phyloP scores from a whole-genome alignment of 768 basidiomycete species.

The Auricularia cornea region DNA sequence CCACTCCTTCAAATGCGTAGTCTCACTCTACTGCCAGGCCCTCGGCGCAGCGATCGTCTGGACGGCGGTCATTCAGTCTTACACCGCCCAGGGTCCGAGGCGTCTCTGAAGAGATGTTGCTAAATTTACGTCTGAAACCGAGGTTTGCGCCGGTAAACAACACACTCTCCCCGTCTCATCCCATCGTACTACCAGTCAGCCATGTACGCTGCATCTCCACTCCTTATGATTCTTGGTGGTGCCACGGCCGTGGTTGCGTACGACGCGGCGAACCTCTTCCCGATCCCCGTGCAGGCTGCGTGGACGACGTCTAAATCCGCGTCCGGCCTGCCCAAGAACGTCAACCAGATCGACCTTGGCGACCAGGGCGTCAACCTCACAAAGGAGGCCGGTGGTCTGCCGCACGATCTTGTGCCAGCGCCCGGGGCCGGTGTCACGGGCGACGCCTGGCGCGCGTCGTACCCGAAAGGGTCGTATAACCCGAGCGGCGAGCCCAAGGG shows the following conservation, averaged over 20 bases:
- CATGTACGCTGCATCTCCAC: too few relatives aligned
- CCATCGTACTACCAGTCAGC: too few relatives aligned
- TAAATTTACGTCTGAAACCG: too few relatives aligned
- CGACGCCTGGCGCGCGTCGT: conserved; percentile 42
- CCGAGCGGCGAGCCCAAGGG: conserved; percentile 39
- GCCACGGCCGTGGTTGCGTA: not conserved
- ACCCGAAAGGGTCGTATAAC: conserved; percentile 52
- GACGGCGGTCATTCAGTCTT: too few relatives aligned
- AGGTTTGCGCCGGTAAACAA: too few relatives aligned
- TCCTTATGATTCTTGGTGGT: not conserved
- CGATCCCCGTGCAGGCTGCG: conserved; percentile 25
- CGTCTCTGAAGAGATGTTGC: too few relatives aligned
- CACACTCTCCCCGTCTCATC: too few relatives aligned
- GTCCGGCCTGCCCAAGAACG: conserved; percentile 7
- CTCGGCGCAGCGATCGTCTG: too few relatives aligned
- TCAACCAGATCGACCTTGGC: conserved; percentile 27
- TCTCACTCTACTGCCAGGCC: too few relatives aligned
- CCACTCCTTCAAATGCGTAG: too few relatives aligned
- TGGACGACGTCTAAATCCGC: conserved; percentile 38
- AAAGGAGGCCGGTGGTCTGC: conserved; percentile 27
- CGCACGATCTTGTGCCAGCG: conserved; percentile 34
- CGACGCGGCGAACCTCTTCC: conserved; percentile 33
- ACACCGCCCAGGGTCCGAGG: too few relatives aligned
- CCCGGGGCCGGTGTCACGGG: conserved; percentile 25
- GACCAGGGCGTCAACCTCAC: conserved; percentile 38